phyloP scores from a whole-genome alignment of 2,329 filamentous ascomycete genomes.

The Fusarium odoratissimum region DNA sequence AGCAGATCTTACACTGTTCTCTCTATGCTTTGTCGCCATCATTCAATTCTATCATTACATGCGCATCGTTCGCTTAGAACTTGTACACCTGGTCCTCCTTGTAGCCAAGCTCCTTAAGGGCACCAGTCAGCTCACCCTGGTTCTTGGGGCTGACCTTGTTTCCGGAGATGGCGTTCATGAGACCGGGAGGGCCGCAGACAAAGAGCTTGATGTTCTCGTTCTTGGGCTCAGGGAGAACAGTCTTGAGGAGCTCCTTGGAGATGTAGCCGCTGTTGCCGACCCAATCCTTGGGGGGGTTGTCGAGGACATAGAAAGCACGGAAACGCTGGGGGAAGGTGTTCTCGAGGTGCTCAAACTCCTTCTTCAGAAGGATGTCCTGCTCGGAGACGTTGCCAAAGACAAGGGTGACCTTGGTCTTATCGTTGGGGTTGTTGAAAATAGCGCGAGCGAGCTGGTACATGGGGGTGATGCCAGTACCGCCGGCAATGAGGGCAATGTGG shows the following conservation, averaged over 20 bases:
- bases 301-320: constrained; percentile 92
- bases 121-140: constrained; percentile 88
- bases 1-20: constrained; percentile 40
- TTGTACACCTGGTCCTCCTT: constrained; percentile 87
- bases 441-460: constrained; percentile 95
- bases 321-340: constrained; percentile 96
- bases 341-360: constrained; percentile 86
- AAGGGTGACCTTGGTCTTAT: constrained; percentile 97
- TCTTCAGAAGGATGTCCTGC: constrained; percentile 91
- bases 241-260: constrained; percentile 93
- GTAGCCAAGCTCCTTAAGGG: constrained; percentile 84
- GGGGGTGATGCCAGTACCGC: constrained; percentile 95
- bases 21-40: constrained; percentile 15
- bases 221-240: constrained; percentile 92
- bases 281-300: constrained; percentile 86
- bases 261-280: constrained; percentile 81
- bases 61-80: constrained; percentile 67
- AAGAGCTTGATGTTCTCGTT: constrained; percentile 94
- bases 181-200: constrained; percentile 89
- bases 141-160: constrained; percentile 91
- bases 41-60: constrained; percentile 22
- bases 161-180: constrained; percentile 95
- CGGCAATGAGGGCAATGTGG: constrained; percentile 88
- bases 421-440: constrained; percentile 95
- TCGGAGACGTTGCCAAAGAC: constrained; percentile 92